phyloP scores from a whole-genome alignment of 2,329 filamentous ascomycete species.

The Cladorrhinum sp. region DNA sequence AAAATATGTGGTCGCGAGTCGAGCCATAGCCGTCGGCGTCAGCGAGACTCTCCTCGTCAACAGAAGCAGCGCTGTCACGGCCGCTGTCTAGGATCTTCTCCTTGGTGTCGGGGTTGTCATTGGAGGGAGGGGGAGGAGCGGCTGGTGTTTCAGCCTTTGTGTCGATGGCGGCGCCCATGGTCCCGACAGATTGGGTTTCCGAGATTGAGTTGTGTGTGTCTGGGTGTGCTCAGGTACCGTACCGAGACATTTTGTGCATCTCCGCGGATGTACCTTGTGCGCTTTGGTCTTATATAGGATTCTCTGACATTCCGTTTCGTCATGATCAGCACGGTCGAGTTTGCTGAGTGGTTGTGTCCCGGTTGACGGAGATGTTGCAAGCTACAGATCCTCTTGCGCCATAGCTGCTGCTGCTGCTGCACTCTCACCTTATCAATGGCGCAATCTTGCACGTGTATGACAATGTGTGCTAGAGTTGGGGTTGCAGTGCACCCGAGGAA shows the following conservation, averaged over 20 bases:
- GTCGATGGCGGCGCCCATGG: neutral
- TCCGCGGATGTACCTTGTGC: constrained; percentile 7
- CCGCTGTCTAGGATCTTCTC: neutral
- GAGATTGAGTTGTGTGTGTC: neutral
- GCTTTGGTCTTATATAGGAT: constrained; percentile 1
- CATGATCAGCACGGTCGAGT: neutral
- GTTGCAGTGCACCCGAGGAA: neutral
- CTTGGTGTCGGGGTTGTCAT: neutral
- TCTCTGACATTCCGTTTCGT: neutral
- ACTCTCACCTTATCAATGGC: constrained; percentile 5
- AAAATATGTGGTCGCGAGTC: constrained; percentile 37
- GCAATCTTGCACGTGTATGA: constrained; percentile 7
- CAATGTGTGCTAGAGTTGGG: neutral
- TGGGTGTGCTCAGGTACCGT: neutral
- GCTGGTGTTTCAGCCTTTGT: neutral
- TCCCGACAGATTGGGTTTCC: constrained; percentile 1
- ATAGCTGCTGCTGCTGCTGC: neutral
- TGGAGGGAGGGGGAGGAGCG: neutral
- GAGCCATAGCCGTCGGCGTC: constrained; percentile 7
- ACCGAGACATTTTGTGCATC: constrained; percentile 3
- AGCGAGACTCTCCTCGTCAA: neutral
- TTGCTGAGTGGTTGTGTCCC: neutral
- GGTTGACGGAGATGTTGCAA: neutral
- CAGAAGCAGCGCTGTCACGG: neutral
- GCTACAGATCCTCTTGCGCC: neutral